Evolutionary conservation across 2,329 filamentous ascomycete species (phyloP).

Genomic region (Aaosphaeria arxii): DNA sequence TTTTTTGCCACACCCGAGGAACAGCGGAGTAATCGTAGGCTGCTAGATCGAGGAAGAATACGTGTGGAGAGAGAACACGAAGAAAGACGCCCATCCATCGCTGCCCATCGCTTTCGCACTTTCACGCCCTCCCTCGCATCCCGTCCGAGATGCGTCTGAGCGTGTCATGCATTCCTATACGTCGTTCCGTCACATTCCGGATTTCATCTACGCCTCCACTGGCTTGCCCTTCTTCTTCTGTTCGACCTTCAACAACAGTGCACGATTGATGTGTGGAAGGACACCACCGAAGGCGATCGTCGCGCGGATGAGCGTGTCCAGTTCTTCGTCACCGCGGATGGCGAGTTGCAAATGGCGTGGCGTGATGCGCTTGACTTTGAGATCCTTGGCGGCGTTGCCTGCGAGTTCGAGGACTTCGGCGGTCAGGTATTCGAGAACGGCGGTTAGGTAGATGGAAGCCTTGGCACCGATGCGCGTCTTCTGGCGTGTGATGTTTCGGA

Average conservation of each 20-base stretch:
- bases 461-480: conserved; percentile 99
- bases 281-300: conserved; percentile 99
- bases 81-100: background rate
- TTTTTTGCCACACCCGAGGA: background rate
- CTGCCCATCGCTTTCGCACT: background rate
- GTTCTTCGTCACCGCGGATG: conserved; percentile 96
- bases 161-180: background rate
- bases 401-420: conserved; percentile 97
- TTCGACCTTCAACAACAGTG: conserved; percentile 90
- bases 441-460: conserved; percentile 96
- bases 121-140: background rate
- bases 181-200: background rate
- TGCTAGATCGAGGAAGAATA: background rate
- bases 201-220: conserved; percentile 20
- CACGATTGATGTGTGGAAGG: conserved; percentile 97
- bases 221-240: conserved; percentile 93
- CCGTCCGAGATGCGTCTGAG: background rate
- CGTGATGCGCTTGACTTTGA: conserved; percentile 99
- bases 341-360: conserved; percentile 96
- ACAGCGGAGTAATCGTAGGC: background rate
- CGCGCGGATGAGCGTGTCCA: conserved; percentile 94
- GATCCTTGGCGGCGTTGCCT: conserved; percentile 97
- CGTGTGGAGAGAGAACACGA: background rate
- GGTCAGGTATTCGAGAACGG: conserved; percentile 95
- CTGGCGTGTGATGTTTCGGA: conserved; percentile 98